Conservation (phyloP, 2,329 filamentous ascomycete genomes). For the Beauveria varroae region DNA sequence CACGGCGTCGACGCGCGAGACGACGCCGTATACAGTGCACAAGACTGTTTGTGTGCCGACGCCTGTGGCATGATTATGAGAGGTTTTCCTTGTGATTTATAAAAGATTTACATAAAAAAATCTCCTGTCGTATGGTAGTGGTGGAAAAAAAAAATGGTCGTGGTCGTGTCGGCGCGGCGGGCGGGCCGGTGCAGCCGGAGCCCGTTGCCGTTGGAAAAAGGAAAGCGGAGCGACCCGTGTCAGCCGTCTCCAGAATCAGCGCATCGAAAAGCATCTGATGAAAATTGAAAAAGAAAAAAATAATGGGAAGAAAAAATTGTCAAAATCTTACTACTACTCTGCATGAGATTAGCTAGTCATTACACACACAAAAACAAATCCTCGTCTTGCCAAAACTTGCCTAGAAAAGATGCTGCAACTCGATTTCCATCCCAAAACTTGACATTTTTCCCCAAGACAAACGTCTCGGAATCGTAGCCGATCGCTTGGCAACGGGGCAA, state of each 20-base stretch:
- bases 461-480: neutral
- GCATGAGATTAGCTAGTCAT: too few relatives aligned
- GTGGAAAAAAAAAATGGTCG: too few relatives aligned
- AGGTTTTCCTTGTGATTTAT: too few relatives aligned
- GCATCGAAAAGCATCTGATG: neutral
- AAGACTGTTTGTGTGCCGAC: conserved; percentile 21
- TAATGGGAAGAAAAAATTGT: neutral
- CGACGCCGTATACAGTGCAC: conserved; percentile 20
- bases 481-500: neutral
- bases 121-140: too few relatives aligned
- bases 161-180: too few relatives aligned
- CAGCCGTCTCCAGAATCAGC: neutral
- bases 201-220: neutral
- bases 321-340: too few relatives aligned
- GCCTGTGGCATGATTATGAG: neutral
- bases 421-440: too few relatives aligned
- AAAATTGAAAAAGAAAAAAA: neutral
- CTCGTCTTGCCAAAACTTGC: too few relatives aligned
- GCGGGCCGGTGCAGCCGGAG: too few relatives aligned
- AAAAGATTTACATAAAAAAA: too few relatives aligned
- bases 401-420: too few relatives aligned
- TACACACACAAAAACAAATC: too few relatives aligned
- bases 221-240: neutral
- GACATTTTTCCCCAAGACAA: neutral
- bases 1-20: conserved; percentile 14